phyloP scores from a whole-genome alignment of 495 filamentous ascomycete genomes.

The Hypoxylon lienhwacheense region DNA sequence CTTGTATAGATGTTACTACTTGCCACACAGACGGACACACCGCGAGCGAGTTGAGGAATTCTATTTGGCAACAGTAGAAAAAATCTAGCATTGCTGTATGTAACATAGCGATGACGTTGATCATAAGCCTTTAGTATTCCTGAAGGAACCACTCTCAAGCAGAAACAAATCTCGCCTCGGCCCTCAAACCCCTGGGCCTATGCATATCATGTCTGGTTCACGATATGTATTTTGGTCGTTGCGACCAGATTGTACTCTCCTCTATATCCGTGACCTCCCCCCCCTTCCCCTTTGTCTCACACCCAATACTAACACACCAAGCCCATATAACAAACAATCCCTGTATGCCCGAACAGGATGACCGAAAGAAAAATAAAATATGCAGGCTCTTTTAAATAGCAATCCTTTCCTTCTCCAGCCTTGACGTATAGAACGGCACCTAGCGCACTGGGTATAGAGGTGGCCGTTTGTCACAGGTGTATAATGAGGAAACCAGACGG shows the following conservation, averaged over 20 bases:
- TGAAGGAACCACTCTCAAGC: too few relatives aligned
- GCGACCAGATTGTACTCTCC: constrained; percentile 22
- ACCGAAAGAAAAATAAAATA: constrained; percentile 15
- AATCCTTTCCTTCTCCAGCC: constrained; percentile 26
- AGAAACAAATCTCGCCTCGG: constrained; percentile 3
- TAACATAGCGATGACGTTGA: too few relatives aligned
- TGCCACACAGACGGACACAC: too few relatives aligned
- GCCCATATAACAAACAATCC: constrained; percentile 12
- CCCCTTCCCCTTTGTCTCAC: constrained; percentile 4
- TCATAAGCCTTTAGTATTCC: too few relatives aligned
- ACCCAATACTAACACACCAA: constrained; percentile 10
- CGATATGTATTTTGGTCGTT: constrained; percentile 17
- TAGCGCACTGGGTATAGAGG: constrained; percentile 43
- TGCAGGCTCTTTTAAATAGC: constrained; percentile 16
- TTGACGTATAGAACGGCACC: constrained; percentile 32
- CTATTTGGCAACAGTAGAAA: too few relatives aligned
- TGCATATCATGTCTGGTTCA: constrained; percentile 13
- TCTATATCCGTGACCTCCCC: constrained; percentile 1
- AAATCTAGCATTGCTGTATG: too few relatives aligned
- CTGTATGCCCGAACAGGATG: constrained; percentile 7
- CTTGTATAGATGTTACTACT: too few relatives aligned
- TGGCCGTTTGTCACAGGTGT: constrained; percentile 29
- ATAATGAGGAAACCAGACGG: constrained; percentile 7
- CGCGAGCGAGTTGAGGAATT: too few relatives aligned
- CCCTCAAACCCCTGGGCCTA: constrained; percentile 10